Base-by-base conservation (phyloP, 257 asterid genomes). In the Solanum rostratum region DNA sequence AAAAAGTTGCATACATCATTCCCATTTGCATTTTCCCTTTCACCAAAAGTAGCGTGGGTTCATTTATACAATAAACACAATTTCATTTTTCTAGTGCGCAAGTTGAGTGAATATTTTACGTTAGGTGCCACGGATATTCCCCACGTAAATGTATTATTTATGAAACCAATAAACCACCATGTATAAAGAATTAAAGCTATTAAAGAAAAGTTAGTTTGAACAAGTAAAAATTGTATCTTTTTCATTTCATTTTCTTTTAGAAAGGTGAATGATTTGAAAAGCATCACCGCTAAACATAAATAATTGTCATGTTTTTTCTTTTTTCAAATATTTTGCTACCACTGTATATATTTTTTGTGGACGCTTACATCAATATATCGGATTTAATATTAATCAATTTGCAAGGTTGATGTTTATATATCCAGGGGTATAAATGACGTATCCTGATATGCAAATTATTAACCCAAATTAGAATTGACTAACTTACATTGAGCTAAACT, bases 111-210 rank as follows among this genome's bases (percentile, higher is more conserved):
- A 24, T 84, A 52, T 85, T 84, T 52, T 82, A 37, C 54, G 33
- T 83, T 52, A 84, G 70, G 84, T 86, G 90, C 88, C 81, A 87
- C 74, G 91, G 91, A 87, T 87, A 90, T 89, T 89, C 88, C 87
- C 86, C 91, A 82, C 86, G 43, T 74, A 74, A 74, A 30, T 50
- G 10, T 74, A 14, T 27, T 24, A 30, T 50, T 5, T 74, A 14
- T 27, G 15, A 11, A 83, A 80, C 5, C 50, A 27, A 27, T 5
- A 66, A 53, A 68, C 76, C 82, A 13, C 20, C 73, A 19, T 16
- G 50, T 59, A 84, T 85, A 65, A 83, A 24, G 60, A 74, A 24
- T 46, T 46, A 74, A 63, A 46, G 81, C 60, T 15, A 83, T 83
- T 24, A 30, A 65, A 37, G 70, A 10, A 86, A 43, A 73, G 83